phyloP scores from a whole-genome alignment of 345 rosid genomes.

The Populus simonii region DNA sequence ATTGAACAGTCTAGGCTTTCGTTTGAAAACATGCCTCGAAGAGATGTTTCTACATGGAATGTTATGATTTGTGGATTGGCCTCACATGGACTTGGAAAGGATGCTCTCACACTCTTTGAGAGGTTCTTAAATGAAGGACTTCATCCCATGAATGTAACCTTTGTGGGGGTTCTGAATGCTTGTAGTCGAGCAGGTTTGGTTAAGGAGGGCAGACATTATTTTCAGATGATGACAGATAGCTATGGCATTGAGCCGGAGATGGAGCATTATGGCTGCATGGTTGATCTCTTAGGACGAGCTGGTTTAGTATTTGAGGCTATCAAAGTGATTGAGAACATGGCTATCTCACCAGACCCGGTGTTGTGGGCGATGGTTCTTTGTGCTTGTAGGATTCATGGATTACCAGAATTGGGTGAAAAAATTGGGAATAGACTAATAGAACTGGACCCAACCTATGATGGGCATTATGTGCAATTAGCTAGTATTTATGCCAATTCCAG shows the following conservation, averaged over 20 bases:
- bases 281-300: constrained; percentile 31
- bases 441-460: constrained; percentile 23
- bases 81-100: constrained; percentile 28
- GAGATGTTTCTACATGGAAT: constrained; percentile 30
- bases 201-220: constrained; percentile 21
- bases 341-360: constrained; percentile 15
- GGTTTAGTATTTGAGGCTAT: constrained; percentile 26
- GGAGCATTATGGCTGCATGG: constrained; percentile 38
- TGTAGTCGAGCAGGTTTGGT: constrained; percentile 33
- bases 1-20: constrained; percentile 14
- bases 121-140: constrained; percentile 18
- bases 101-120: constrained; percentile 25
- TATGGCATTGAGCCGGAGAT: constrained; percentile 28
- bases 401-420: constrained; percentile 21
- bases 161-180: constrained; percentile 26
- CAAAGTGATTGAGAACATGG: constrained; percentile 16
- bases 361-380: constrained; percentile 29
- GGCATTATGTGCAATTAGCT: constrained; percentile 33
- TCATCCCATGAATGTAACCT: constrained; percentile 24
- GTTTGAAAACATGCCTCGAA: constrained; percentile 10
- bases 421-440: constrained; percentile 21
- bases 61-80: constrained; percentile 34
- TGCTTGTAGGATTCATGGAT: constrained; percentile 31
- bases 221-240: constrained; percentile 17
- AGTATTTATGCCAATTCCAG: constrained; percentile 28